Evolutionary conservation across 768 basidiomycete genomes (phyloP).

Genomic region (Clitopilus passeckerianus): DNA sequence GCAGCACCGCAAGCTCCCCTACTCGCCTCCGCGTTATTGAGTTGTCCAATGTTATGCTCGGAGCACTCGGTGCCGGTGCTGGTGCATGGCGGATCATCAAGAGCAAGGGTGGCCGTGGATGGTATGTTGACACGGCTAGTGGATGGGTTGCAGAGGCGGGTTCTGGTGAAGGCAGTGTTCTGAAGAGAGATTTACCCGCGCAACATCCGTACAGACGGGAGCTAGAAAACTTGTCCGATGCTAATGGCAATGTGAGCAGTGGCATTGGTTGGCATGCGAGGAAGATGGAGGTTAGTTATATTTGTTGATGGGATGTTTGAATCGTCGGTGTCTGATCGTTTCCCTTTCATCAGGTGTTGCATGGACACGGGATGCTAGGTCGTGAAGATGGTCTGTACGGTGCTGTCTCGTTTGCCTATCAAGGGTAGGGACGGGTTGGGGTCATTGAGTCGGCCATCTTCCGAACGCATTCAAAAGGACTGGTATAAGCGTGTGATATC

Average conservation of each 20-base stretch:
- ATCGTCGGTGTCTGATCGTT: slow-evolving; percentile 3
- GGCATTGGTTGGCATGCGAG: slow-evolving; percentile 93
- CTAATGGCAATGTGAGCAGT: slow-evolving; percentile 86
- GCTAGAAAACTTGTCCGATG: slow-evolving; percentile 67
- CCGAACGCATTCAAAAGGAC: not conserved
- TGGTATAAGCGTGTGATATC: not conserved
- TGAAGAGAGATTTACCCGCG: slow-evolving; percentile 53
- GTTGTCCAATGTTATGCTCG: slow-evolving; percentile 65
- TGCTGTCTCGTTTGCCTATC: slow-evolving; percentile 92
- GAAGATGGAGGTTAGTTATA: slow-evolving; percentile 87
- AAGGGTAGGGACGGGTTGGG: slow-evolving; percentile 51
- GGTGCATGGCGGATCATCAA: slow-evolving; percentile 86
- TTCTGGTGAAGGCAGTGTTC: slow-evolving; percentile 33
- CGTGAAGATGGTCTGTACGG: slow-evolving; percentile 93
- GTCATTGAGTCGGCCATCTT: not conserved
- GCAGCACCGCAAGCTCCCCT: slow-evolving; percentile 38
- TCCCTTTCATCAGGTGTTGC: slow-evolving; percentile 52
- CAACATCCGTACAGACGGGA: slow-evolving; percentile 68
- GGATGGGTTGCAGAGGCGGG: slow-evolving; percentile 63
- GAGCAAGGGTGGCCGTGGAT: slow-evolving; percentile 90
- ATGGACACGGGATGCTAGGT: slow-evolving; percentile 87
- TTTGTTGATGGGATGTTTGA: not conserved
- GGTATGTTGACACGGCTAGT: slow-evolving; percentile 89
- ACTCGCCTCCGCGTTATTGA: slow-evolving; percentile 87
- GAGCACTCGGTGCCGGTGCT: slow-evolving; percentile 70